A percentile compares a stretch with the other conserved stretches of the same genome.
phyloP scores from a whole-genome alignment of 768 basidiomycete species.

The Mycena albidolilacea region DNA sequence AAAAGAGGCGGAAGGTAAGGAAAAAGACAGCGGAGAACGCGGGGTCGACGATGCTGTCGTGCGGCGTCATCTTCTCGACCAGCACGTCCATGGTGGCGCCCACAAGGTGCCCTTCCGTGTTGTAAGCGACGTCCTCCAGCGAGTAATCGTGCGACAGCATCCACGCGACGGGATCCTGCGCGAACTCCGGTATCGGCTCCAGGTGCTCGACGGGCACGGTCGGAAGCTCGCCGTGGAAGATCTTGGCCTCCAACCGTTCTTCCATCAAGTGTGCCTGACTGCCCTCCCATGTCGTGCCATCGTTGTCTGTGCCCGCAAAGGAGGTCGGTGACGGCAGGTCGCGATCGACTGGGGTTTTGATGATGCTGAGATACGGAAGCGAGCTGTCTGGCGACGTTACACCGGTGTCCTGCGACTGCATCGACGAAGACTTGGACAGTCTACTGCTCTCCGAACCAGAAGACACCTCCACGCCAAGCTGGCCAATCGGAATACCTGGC shows the following conservation, averaged over 20 bases:
- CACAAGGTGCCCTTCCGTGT: slow-evolving; percentile 89
- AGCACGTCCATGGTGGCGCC: slow-evolving; percentile 91
- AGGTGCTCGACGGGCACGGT: slow-evolving; percentile 52
- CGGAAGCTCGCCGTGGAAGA: slow-evolving; percentile 67
- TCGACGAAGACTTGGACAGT: slow-evolving; percentile 63
- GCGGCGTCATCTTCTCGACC: slow-evolving; percentile 98
- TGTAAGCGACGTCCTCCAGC: slow-evolving; percentile 89
- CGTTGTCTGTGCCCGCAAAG: slow-evolving; percentile 64
- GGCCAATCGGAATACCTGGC: slow-evolving; percentile 48
- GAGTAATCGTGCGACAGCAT: slow-evolving; percentile 85
- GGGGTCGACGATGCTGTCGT: slow-evolving; percentile 91
- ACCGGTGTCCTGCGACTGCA: slow-evolving; percentile 62
- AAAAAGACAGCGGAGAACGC: slow-evolving; percentile 93
- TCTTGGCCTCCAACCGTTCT: slow-evolving; percentile 65
- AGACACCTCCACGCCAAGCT: slow-evolving; percentile 57
- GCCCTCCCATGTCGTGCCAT: slow-evolving; percentile 74
- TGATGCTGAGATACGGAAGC: slow-evolving; percentile 50
- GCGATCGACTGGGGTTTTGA: slow-evolving; percentile 53
- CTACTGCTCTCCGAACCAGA: slow-evolving; percentile 67
- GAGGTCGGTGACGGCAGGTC: slow-evolving; percentile 70
- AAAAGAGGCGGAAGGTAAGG: slow-evolving; percentile 94
- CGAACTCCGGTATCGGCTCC: slow-evolving; percentile 55
- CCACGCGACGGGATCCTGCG: slow-evolving; percentile 64
- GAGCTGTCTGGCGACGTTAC: slow-evolving; percentile 64
- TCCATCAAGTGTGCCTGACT: slow-evolving; percentile 44